Conservation (phyloP, 371 early-diverging fungal species). For the Rhizopus sp. region DNA sequence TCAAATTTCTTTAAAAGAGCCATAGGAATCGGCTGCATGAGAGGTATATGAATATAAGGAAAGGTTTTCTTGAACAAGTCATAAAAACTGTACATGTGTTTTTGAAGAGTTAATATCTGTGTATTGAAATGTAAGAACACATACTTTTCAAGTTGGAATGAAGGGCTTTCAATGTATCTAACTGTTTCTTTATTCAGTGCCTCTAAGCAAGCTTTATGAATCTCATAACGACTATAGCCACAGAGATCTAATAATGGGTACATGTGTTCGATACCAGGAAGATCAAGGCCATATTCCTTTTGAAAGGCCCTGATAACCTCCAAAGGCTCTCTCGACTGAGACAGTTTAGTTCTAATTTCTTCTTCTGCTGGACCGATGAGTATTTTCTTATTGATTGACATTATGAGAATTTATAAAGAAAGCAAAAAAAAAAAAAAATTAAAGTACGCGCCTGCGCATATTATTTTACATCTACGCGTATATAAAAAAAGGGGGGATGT, state of each 20-base stretch:
- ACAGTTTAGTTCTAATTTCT: conserved; percentile 30
- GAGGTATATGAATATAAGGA: conserved; percentile 56
- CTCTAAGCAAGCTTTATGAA: conserved; percentile 59
- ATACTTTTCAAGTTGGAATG: conserved; percentile 54
- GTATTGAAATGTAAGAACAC: not conserved
- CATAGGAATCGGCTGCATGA: conserved; percentile 68
- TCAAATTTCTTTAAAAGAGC: conserved; percentile 61
- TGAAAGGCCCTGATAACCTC: conserved; percentile 45
- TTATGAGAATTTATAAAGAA: not conserved
- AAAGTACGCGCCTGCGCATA: too few species aligned
- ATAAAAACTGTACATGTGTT: conserved; percentile 36
- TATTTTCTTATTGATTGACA: conserved; percentile 16
- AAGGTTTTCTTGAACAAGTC: conserved; percentile 51
- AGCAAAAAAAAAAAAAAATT: not conserved
- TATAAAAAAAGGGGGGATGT: too few species aligned
- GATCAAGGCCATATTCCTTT: conserved; percentile 37
- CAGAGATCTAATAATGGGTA: conserved; percentile 65
- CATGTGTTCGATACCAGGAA: conserved; percentile 59
- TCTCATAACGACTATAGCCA: conserved; percentile 52
- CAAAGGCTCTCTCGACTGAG: conserved; percentile 40
- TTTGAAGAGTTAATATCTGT: not conserved
- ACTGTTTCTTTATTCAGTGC: conserved; percentile 52
- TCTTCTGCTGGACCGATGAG: conserved; percentile 40
- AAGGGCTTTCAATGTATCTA: conserved; percentile 32
- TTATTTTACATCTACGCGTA: too few species aligned